Percentiles rank a stretch among this genome's conserved stretches.
These are phyloP conservation scores for Potentilla sterilis DNA, from an alignment of 306 rosid species.

Conservation along the genomic window DNA sequence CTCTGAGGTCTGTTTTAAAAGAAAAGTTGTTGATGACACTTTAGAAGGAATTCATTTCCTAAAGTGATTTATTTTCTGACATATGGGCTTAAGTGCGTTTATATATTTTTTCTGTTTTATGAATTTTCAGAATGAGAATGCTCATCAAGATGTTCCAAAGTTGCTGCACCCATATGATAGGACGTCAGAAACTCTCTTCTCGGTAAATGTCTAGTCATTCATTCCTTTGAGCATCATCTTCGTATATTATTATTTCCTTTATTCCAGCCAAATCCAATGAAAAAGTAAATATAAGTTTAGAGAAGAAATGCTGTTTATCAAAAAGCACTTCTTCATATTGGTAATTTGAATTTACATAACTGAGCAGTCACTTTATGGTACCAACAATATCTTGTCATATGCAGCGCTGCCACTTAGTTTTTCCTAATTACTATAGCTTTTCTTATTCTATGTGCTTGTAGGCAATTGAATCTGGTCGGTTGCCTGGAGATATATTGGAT, in stretches of 20 bases:
- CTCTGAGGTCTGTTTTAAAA: slow-evolving; percentile 64
- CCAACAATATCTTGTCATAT: slow-evolving; percentile 13
- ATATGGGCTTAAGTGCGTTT: not conserved
- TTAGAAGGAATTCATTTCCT: slow-evolving; percentile 10
- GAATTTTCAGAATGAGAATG: slow-evolving; percentile 58
- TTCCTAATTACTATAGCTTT: not conserved
- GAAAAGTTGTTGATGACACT: slow-evolving; percentile 7
- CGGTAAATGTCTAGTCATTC: slow-evolving; percentile 51
- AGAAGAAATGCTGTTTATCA: not conserved
- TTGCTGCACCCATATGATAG: slow-evolving; percentile 87
- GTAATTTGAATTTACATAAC: not conserved
- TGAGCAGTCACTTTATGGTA: not conserved
- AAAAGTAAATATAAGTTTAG: not conserved
- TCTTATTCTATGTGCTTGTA: slow-evolving; percentile 38
- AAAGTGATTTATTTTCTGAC: slow-evolving; percentile 20
- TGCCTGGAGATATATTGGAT: slow-evolving; percentile 92
- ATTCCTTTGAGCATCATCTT: not conserved
- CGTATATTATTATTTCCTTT: not conserved
- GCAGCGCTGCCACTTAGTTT: slow-evolving; percentile 4
- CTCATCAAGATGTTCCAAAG: slow-evolving; percentile 62
- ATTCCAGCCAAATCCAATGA: not conserved
- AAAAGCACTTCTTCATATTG: not conserved
- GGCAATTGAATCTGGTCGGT: slow-evolving; percentile 97
- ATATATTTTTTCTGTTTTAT: slow-evolving; percentile 2
- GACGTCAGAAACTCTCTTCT: slow-evolving; percentile 78